Conservation (phyloP, 192 early-diverging fungal genomes). For the Allomyces arbusculus region DNA sequence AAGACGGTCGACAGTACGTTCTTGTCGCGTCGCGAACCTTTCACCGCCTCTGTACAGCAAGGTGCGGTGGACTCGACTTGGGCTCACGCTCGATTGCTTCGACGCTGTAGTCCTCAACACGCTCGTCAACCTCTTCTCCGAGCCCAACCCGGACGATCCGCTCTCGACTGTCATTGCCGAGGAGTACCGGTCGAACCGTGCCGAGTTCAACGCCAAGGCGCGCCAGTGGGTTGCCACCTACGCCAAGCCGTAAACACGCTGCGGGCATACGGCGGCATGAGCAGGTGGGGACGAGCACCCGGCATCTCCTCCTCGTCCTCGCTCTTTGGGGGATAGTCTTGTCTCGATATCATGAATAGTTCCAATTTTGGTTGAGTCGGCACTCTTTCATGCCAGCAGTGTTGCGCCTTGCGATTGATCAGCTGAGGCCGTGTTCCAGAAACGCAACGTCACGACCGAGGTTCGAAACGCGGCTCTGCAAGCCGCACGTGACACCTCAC, state of each 20-base stretch:
- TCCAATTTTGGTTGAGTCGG: too few species aligned
- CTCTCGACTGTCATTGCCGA: slow-evolving; percentile 53
- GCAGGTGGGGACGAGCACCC: too few species aligned
- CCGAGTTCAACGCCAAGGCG: slow-evolving; percentile 45
- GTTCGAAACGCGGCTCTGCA: too few species aligned
- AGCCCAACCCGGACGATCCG: slow-evolving; percentile 69
- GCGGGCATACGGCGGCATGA: too few species aligned
- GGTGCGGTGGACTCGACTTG: background rate
- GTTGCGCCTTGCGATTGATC: too few species aligned
- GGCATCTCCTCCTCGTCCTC: too few species aligned
- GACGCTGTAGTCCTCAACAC: slow-evolving; percentile 30
- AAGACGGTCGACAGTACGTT: slow-evolving; percentile 35
- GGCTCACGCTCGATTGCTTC: background rate
- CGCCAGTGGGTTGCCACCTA: slow-evolving; percentile 45
- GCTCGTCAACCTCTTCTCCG: slow-evolving; percentile 36
- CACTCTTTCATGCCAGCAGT: too few species aligned
- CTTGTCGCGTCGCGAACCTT: background rate
- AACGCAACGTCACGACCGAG: too few species aligned
- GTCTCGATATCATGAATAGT: too few species aligned
- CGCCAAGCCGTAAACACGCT: background rate
- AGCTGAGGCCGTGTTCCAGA: too few species aligned
- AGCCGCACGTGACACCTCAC: too few species aligned
- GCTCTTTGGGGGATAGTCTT: too few species aligned
- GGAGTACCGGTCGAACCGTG: slow-evolving; percentile 36
- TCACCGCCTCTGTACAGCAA: background rate